Conservation (phyloP, 257 asterid species). For the Fraxinus pennsylvanica region DNA sequence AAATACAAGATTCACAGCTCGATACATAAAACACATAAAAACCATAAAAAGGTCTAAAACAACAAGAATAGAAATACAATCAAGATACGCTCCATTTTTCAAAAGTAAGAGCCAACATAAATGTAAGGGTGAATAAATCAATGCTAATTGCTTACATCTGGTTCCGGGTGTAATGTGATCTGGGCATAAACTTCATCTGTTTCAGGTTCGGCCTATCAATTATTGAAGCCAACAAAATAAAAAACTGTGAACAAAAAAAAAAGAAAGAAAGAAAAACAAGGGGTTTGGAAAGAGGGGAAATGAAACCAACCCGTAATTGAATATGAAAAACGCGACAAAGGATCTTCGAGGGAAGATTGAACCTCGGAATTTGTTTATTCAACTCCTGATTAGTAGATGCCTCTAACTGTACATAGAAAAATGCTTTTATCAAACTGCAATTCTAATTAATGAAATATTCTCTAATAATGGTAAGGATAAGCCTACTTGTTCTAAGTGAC, state of each 20-base stretch:
- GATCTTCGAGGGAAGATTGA: slow-evolving; percentile 77
- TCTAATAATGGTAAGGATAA: background rate
- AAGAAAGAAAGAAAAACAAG: background rate
- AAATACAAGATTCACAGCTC: slow-evolving; percentile 6
- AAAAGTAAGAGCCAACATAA: background rate
- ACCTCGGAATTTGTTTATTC: slow-evolving; percentile 56
- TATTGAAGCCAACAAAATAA: background rate
- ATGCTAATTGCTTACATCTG: slow-evolving; percentile 50
- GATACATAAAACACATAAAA: background rate
- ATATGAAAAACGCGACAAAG: slow-evolving; percentile 63
- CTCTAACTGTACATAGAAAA: slow-evolving; percentile 53
- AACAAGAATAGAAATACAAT: background rate
- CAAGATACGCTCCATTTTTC: background rate
- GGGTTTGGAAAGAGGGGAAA: background rate
- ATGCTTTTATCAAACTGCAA: slow-evolving; percentile 13
- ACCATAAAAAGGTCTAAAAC: background rate
- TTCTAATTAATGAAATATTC: slow-evolving; percentile 1
- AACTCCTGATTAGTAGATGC: slow-evolving; percentile 78
- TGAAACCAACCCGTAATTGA: slow-evolving; percentile 49
- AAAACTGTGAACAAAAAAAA: background rate
- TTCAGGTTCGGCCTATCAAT: slow-evolving; percentile 66
- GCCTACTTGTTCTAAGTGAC: slow-evolving; percentile 80
- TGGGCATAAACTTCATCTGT: slow-evolving; percentile 89
- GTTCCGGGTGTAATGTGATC: slow-evolving; percentile 71
- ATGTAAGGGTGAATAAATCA: background rate